Conservation (phyloP, 371 early-diverging fungal genomes). For the Lichtheimia ramosa region DNA sequence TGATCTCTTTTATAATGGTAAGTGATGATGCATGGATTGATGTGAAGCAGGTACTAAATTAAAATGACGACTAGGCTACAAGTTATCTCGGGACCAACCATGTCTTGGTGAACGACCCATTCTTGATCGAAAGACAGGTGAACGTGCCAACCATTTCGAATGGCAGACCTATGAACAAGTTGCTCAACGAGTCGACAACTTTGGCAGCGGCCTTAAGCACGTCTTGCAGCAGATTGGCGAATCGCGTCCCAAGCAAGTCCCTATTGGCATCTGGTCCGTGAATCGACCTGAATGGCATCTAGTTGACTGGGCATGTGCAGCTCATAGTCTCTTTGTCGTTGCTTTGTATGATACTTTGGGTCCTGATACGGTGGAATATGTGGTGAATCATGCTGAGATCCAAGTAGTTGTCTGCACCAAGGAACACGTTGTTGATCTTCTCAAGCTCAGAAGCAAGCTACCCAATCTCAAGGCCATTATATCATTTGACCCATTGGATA, state of each 20-base stretch:
- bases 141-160: constrained; percentile 43
- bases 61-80: not conserved
- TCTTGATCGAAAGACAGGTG: not conserved
- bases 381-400: constrained; percentile 73
- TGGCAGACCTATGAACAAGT: constrained; percentile 80
- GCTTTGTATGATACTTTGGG: constrained; percentile 98
- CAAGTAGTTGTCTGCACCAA: constrained; percentile 72
- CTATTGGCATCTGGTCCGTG: constrained; percentile 71
- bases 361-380: constrained; percentile 68
- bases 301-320: constrained; percentile 63
- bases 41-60: not conserved
- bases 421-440: constrained; percentile 60
- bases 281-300: constrained; percentile 95
- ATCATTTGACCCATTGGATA: constrained; percentile 68
- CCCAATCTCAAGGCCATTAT: constrained; percentile 71
- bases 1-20: constrained; percentile 6
- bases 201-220: constrained; percentile 63
- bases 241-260: constrained; percentile 30
- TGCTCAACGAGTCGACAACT: constrained; percentile 65
- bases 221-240: constrained; percentile 19
- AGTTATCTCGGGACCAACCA: not conserved
- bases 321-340: constrained; percentile 67
- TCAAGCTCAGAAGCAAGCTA: constrained; percentile 54
- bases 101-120: constrained; percentile 5
- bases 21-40: not conserved